A percentile compares a stretch with the other conserved stretches of the same genome.
Conservation (phyloP, 1,284 basidiomycete species). For the Ustilago esculenta region DNA sequence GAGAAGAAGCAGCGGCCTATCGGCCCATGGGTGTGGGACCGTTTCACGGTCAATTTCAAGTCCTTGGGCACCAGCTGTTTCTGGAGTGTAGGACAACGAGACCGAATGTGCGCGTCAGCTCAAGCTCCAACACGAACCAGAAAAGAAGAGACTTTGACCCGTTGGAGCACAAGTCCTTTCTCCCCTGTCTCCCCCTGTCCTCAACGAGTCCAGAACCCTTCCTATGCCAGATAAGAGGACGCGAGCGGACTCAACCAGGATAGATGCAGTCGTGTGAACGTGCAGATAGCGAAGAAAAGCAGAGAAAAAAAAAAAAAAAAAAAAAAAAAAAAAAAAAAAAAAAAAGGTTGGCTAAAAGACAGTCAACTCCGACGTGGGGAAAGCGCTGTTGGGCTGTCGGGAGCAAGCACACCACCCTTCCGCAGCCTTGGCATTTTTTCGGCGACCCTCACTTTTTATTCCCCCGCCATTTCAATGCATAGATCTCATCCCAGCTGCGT, state of each 20-base stretch:
- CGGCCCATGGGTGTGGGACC: no score
- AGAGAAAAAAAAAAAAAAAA: not conserved
- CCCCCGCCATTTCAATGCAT: not conserved
- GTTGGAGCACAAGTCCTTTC: no score
- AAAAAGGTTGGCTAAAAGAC: not conserved
- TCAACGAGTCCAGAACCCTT: no score
- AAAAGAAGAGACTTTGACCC: no score
- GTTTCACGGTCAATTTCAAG: no score
- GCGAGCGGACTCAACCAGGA: not conserved
- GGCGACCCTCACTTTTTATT: no score
- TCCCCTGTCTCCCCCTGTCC: no score
- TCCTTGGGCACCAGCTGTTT: no score
- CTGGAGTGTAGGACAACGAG: no score
- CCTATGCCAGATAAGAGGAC: not conserved
- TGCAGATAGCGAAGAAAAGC: not conserved
- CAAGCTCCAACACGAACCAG: no score
- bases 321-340: not conserved
- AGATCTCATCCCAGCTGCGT: not conserved
- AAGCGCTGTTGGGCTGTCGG: not conserved
- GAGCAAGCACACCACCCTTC: not conserved
- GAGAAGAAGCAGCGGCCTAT: no score
- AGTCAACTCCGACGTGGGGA: conserved; percentile 16
- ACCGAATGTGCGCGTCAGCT: not conserved
- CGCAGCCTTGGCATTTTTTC: conserved; percentile 13
- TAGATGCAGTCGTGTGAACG: conserved; percentile 3